Evolutionary conservation across 371 early-diverging fungal genomes (phyloP), one percentile per base, ranked within the genome.

Genomic region (Choanephora cucurbitarum): DNA sequence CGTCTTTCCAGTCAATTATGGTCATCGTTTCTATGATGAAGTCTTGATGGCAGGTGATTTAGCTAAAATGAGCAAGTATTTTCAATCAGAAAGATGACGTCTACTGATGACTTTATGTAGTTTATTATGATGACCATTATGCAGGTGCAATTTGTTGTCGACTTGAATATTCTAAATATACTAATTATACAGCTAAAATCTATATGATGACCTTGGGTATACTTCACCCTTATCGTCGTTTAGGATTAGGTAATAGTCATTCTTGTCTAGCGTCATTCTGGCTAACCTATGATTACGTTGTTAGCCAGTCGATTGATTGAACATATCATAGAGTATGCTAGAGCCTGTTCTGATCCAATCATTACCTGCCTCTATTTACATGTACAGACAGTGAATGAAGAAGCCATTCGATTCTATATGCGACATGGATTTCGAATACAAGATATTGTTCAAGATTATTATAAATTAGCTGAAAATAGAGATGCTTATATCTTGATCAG

Each of bases 161-260:
- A 10, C 32, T 57, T 21, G 61, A 66, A 45, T 40, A 34, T 9
- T 47, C 44, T 4, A 44, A 41, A 32, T 57, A 56, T 39, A 42
- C 37, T 19, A 44, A 49, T n/a, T 60, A 43, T 40, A 57, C 61
- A 14, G 57, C 62, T 1, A 54, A 55, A 31, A 45, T 66, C 21
- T 66, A 66, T 33, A 66, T 66, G 55, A 60, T 60, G 61, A 66
- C 66, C 2, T 43, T 66, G 13, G 66, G 62, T 17, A 52, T 66
- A 18, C 17, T 61, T 11, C 44, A 55, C 19, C 42, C 44, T 4
- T 61, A 57, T 31, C 48, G 61, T 43, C 61, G 46, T n/a, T 21
- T 58, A 22, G 66, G 66, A 11, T 44, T 66, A 50, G 66, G 66
- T 60, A 66, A 5, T 28, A 28, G 7, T 52, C 23, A 22, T 22